Evolutionary conservation across 805 yeast genomes (phyloP).

Genomic region (Yarrowia divulgata): DNA sequence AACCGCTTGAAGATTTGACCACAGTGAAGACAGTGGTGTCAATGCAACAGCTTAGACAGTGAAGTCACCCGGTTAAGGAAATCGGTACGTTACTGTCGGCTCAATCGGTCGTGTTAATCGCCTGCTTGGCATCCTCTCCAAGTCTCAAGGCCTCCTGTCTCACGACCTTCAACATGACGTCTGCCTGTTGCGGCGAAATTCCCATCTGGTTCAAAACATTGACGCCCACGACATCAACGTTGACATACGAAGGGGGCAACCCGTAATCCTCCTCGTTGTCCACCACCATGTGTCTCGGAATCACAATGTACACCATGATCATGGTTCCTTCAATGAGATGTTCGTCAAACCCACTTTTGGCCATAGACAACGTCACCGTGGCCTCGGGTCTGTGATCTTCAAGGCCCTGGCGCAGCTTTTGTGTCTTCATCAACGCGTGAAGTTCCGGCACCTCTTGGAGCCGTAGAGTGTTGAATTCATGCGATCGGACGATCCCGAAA

Average conservation of each 20-base stretch:
- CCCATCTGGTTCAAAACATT: slow-evolving; percentile 6
- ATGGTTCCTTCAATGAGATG: slow-evolving; percentile 19
- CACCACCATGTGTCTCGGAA: background rate
- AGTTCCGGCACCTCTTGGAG: slow-evolving; percentile 16
- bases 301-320: slow-evolving; percentile 5
- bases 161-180: background rate
- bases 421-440: slow-evolving; percentile 28
- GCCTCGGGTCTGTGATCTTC: slow-evolving; percentile 4
- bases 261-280: slow-evolving; percentile 18
- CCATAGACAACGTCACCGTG: slow-evolving; percentile 8
- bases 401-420: slow-evolving; percentile 4
- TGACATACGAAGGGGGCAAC: slow-evolving; percentile 13
- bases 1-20: no score
- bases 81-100: no score
- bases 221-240: slow-evolving; percentile 4
- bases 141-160: slow-evolving; percentile 22
- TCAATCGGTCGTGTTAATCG: background rate
- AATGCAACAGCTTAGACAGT: no score
- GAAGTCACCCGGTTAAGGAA: no score
- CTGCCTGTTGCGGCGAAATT: background rate
- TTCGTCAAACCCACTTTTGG: slow-evolving; percentile 1
- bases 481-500: slow-evolving; percentile 10
- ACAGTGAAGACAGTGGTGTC: no score
- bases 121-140: background rate
- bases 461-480: slow-evolving; percentile 10